Conservation (phyloP, 805 yeast genomes). For the Starmerella sp. region DNA sequence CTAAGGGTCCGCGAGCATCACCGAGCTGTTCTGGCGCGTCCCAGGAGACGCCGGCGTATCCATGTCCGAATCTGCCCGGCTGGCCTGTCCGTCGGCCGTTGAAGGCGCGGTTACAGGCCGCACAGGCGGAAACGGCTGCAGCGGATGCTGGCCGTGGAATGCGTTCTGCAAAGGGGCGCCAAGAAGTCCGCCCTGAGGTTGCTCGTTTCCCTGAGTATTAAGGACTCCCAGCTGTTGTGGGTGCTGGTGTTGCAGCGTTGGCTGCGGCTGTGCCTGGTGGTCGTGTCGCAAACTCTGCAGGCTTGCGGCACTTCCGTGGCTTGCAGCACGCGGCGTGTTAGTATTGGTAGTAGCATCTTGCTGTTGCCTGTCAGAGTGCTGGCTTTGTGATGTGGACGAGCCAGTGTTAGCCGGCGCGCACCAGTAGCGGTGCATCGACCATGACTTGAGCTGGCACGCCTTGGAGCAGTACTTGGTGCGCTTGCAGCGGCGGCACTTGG, state of each 20-base stretch:
- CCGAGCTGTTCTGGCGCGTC: conserved; percentile 2
- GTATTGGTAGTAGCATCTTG: neutral
- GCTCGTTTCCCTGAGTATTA: neutral
- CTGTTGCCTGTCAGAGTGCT: neutral
- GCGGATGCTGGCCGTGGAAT: neutral
- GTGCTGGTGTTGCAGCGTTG: neutral
- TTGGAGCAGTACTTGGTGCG: conserved; percentile 90
- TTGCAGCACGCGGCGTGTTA: neutral
- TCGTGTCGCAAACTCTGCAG: neutral
- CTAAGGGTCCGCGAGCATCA: conserved; percentile 1
- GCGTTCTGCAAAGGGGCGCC: conserved; percentile 1
- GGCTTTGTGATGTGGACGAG: conserved; percentile 6
- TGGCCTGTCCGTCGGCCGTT: conserved; percentile 1
- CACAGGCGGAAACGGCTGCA: neutral
- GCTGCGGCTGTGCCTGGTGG: neutral
- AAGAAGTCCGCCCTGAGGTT: neutral
- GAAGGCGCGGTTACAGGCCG: neutral
- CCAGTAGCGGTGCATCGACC: conserved; percentile 94
- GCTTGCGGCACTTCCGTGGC: neutral
- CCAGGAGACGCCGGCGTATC: neutral
- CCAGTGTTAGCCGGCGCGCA: conserved; percentile 35
- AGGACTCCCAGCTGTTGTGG: neutral
- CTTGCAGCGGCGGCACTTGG: conserved; percentile 88
- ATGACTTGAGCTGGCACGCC: conserved; percentile 81
- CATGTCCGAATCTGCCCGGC: neutral